Conservation (phyloP, 2,329 filamentous ascomycete species). For the Bertia moriformis region DNA sequence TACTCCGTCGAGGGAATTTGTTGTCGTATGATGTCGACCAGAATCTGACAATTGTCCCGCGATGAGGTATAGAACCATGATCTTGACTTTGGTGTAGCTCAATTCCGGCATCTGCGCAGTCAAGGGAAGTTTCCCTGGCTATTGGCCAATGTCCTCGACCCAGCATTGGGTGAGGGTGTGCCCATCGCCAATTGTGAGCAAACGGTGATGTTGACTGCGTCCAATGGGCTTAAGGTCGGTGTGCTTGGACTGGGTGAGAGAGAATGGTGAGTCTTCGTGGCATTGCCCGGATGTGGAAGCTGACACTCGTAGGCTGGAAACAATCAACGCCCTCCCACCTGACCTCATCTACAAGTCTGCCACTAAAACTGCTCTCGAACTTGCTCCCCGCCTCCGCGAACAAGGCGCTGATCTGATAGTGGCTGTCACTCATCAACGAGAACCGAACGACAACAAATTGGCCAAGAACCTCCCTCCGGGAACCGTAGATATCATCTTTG, state of each 20-base stretch:
- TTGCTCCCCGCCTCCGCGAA: constrained; percentile 58
- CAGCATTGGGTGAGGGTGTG: constrained; percentile 59
- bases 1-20: constrained; percentile 7
- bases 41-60: constrained; percentile 2
- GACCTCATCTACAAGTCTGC: constrained; percentile 72
- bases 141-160: constrained; percentile 75
- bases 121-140: constrained; percentile 83
- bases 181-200: constrained; percentile 63
- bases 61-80: constrained; percentile 58
- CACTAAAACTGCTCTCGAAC: constrained; percentile 57
- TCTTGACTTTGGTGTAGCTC: constrained; percentile 75
- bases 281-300: background rate
- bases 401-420: constrained; percentile 74
- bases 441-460: constrained; percentile 80
- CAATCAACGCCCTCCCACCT: constrained; percentile 74
- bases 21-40: constrained; percentile 4
- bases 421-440: constrained; percentile 70
- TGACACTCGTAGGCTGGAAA: constrained; percentile 43
- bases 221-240: constrained; percentile 74
- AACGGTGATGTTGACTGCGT: constrained; percentile 64
- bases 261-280: constrained; percentile 40
- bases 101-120: constrained; percentile 58
- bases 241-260: constrained; percentile 74
- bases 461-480: constrained; percentile 55
- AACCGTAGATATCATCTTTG: constrained; percentile 70